Evolutionary conservation across 2,329 filamentous ascomycete genomes (phyloP), one percentile per base, ranked within the genome.

Genomic region (Fusarium bactridioides): DNA sequence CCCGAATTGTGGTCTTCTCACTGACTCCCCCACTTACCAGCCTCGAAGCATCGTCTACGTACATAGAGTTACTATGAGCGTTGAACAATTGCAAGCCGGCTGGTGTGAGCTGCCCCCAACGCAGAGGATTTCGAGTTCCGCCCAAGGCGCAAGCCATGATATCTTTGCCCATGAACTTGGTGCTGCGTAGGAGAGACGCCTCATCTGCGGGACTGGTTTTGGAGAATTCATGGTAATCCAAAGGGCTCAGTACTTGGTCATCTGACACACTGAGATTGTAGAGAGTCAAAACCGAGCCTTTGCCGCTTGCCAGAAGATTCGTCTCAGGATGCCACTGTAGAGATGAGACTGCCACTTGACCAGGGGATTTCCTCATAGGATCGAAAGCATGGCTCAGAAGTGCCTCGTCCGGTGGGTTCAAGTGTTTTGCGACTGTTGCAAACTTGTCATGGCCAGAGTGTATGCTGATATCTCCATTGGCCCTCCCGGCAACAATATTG

Each of bases 391-490:
- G 64, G 13, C 51, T 63, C 2, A 57, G 51, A 1, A 63, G 40
- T 15, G 66, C 40, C 1, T 64, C 58, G 16, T 73, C 67, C 16
- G 69, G 63, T 33, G 72, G 64, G 3, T 66, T 61, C 25, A 76
- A 77, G 55, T 67, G 75, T 59, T 67, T 73, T 72, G 74, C 61
- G 23, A 78, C 77, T 61, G 70, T 77, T 37, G 64, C 68, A 48
- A 79, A 80, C 45, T 72, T 79, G 38, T 80, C 77, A 1, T 79
- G 74, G 29, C 79, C 79, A 7, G 84, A 84, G 11, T 87, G 67
- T 5, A 89, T 74, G 12, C 83, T 79, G 10, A 89, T 74, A 23
- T 85, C 79, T 3, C 87, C 87, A 68, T 85, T 87, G 2, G 86
- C 85, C 38, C 87, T 81, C 9, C 86, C 87, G 0, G 85, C 83